Base-by-base conservation (phyloP, 257 asterid genomes). In the Lithospermum erythrorhizon region DNA sequence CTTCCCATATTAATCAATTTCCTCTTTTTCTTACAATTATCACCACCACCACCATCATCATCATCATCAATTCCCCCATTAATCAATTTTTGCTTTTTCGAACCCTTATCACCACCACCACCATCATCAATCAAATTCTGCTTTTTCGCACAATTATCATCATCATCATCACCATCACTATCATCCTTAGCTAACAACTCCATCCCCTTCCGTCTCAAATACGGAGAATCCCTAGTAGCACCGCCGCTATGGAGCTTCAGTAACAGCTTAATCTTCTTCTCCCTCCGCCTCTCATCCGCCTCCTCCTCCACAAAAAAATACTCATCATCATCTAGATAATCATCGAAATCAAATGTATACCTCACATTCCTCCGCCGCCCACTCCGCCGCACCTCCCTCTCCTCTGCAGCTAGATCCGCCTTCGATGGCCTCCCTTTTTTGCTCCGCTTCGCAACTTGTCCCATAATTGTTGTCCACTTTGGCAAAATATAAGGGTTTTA, bases 261-360 rank as follows among this genome's bases (percentile, higher is more conserved):
- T 18, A 89, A 67, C n/a, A 57, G 83, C 65, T 87, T 70, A 25
- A 87, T 85, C 87, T 85, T 82, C 87, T 87, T 89, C 87, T 94
- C 90, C 5, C 86, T 76, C 53, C 87, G 78, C 41, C 74, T 68
- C 63, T 47, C 79, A 63, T 85, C 95, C 62, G 78, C 97, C 64
- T 83, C 95, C 2, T 65, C 75, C 60, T 82, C 85, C 9, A 73
- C 90, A 67, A 81, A 84, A 23, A 69, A 76, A 11, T 72, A 54
- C 73, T 87, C 96, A 64, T 84, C 91, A 70, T 94, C 99, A 70
- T 87, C 96, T 59, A 87, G 79, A 77, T 89, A 93, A 66, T 94
- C 99, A 74, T 89, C 97, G 68, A 87, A 87, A 79, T 85, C 95
- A 75, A 94, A 82, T 59, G 83, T 85, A 78, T 85, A 89, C 88